Percentiles rank a stretch among this genome's conserved stretches.
These are phyloP conservation scores for Penicillium simplicissimum DNA, from an alignment of 495 filamentous ascomycete genomes.

Conservation along the genomic window DNA sequence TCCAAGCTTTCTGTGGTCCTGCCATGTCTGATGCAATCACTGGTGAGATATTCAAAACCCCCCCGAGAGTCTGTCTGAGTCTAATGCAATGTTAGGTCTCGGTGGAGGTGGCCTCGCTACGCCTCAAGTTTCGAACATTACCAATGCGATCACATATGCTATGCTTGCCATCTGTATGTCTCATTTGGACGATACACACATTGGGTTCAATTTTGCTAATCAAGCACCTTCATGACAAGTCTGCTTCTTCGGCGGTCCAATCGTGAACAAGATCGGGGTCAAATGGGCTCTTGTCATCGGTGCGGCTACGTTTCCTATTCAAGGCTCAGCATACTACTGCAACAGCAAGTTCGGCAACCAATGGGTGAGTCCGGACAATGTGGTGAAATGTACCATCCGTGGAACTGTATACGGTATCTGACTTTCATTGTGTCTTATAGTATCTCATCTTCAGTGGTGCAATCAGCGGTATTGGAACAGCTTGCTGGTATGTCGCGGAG, in stretches of 20 bases:
- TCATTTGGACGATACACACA: neutral
- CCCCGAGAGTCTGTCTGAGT: neutral
- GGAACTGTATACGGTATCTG: neutral
- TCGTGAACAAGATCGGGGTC: constrained; percentile 36
- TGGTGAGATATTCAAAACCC: constrained; percentile 11
- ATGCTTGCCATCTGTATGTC: constrained; percentile 29
- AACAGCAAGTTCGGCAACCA: constrained; percentile 38
- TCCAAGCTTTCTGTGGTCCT: constrained; percentile 22
- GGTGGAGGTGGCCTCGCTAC: constrained; percentile 36
- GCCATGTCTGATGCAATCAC: constrained; percentile 32
- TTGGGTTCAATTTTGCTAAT: neutral
- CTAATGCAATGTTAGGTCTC: constrained; percentile 24
- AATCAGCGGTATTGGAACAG: constrained; percentile 32
- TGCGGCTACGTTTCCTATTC: constrained; percentile 33
- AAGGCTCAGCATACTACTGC: constrained; percentile 36
- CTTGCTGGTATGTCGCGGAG: constrained; percentile 37
- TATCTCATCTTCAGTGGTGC: constrained; percentile 36
- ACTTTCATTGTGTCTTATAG: constrained; percentile 2
- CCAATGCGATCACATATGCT: constrained; percentile 31
- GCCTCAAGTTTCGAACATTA: constrained; percentile 30
- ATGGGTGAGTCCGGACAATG: constrained; percentile 14
- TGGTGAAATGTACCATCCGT: neutral
- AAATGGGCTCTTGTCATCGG: constrained; percentile 36
- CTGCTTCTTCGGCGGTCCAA: constrained; percentile 31
- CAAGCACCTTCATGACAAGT: neutral